phyloP scores from a whole-genome alignment of 2,329 filamentous ascomycete species.

The Fonsecaea erecta region DNA sequence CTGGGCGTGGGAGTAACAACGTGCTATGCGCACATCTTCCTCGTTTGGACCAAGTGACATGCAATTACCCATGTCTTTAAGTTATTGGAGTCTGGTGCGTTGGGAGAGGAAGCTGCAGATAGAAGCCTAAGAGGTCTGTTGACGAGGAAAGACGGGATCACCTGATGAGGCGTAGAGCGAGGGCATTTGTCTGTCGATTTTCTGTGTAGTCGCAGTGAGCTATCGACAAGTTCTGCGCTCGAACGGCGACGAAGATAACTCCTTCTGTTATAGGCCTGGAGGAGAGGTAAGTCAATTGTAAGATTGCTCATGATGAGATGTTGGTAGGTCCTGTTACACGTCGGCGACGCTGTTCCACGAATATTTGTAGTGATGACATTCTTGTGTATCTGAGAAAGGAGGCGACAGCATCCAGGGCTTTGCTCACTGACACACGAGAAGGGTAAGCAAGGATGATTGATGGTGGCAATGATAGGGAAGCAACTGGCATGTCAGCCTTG shows the following conservation, averaged over 20 bases:
- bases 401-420: background rate
- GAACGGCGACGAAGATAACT: background rate
- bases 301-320: background rate
- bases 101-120: background rate
- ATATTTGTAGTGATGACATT: background rate
- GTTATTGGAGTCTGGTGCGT: background rate
- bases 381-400: background rate
- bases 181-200: background rate
- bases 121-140: background rate
- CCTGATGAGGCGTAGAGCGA: background rate
- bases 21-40: conserved; percentile 10
- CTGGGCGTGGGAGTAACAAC: conserved; percentile 12
- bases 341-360: background rate
- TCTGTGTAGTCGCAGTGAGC: background rate
- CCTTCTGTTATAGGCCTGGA: background rate
- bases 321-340: background rate
- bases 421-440: background rate
- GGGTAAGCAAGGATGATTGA: conserved; percentile 13
- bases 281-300: background rate
- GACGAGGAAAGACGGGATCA: background rate
- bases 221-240: background rate
- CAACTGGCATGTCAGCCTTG: background rate
- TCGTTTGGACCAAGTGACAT: conserved; percentile 11
- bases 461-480: conserved; percentile 2
- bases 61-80: conserved; percentile 4